Evolutionary conservation across 148 eudicot genomes (phyloP).

Genomic region (Chenopodium suecicum): DNA sequence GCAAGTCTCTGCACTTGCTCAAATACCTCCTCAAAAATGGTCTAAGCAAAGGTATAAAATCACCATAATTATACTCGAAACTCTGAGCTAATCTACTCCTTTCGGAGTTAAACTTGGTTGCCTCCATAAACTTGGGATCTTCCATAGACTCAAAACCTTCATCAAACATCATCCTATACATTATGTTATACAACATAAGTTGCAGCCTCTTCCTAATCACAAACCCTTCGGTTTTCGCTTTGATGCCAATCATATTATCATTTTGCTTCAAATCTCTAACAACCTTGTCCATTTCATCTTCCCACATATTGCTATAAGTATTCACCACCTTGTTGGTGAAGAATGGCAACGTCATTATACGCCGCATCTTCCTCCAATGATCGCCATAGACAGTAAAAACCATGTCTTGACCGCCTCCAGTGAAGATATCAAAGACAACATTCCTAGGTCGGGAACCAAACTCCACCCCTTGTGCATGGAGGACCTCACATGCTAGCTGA

Average conservation of each 20-base stretch:
- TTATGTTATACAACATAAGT: conserved; percentile 48
- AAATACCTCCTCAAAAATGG: conserved; percentile 52
- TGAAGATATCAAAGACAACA: conserved; percentile 59
- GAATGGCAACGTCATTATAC: conserved; percentile 60
- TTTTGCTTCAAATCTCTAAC: conserved; percentile 37
- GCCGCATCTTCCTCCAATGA: conserved; percentile 58
- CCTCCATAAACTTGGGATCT: conserved; percentile 42
- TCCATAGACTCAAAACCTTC: conserved; percentile 39
- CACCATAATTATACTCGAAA: conserved; percentile 59
- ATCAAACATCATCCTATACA: conserved; percentile 59
- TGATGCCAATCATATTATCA: conserved; percentile 6
- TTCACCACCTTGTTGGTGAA: conserved; percentile 59
- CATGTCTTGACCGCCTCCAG: conserved; percentile 56
- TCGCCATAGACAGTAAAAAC: conserved; percentile 53
- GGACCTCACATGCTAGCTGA: conserved; percentile 44
- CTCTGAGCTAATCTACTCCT: conserved; percentile 57
- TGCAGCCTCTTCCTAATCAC: conserved; percentile 51
- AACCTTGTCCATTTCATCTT: conserved; percentile 41
- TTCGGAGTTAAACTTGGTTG: conserved; percentile 40
- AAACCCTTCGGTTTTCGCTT: conserved; percentile 36
- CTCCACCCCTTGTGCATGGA: conserved; percentile 55
- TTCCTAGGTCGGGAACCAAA: conserved; percentile 57
- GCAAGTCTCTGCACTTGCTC: conserved; percentile 47
- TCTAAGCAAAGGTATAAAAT: conserved; percentile 53
- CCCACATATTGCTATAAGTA: conserved; percentile 43